Percentiles rank a stretch among this genome's conserved stretches.
Conservation (phyloP, 2,329 filamentous ascomycete genomes). For the Zymoseptoria brevis region DNA sequence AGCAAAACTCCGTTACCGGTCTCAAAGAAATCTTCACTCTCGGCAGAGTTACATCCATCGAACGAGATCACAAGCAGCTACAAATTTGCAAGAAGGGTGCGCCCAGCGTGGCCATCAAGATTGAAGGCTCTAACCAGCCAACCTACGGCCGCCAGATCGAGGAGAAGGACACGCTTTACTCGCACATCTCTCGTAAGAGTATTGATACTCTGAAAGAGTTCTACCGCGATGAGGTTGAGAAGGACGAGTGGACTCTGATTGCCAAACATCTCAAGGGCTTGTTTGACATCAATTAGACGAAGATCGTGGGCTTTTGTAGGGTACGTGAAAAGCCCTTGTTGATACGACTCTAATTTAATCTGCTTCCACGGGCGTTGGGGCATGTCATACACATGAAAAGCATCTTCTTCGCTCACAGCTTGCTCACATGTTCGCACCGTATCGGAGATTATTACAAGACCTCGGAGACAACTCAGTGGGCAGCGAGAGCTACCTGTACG, state of each 20-base stretch:
- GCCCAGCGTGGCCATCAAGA: constrained; percentile 96
- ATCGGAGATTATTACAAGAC: neutral
- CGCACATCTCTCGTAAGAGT: constrained; percentile 72
- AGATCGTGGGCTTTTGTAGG: neutral
- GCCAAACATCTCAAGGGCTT: constrained; percentile 82
- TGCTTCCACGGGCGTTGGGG: neutral
- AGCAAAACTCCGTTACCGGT: constrained; percentile 68
- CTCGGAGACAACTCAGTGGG: no score
- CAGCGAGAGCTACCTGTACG: no score
- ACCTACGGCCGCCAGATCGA: constrained; percentile 92
- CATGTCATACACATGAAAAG: neutral
- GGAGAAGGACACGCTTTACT: constrained; percentile 82
- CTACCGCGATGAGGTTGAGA: constrained; percentile 77
- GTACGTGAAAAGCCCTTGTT: neutral
- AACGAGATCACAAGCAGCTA: constrained; percentile 95
- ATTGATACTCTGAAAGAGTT: constrained; percentile 97
- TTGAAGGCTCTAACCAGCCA: constrained; percentile 88
- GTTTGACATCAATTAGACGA: constrained; percentile 56
- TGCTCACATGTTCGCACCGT: neutral
- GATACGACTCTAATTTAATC: neutral
- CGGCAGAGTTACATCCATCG: constrained; percentile 93
- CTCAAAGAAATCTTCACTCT: constrained; percentile 76
- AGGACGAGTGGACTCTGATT: constrained; percentile 91
- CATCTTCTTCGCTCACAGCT: neutral
- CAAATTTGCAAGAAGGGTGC: constrained; percentile 88